Evolutionary conservation across 2,329 filamentous ascomycete genomes (phyloP).

Genomic region (Furcasterigmium furcatum): DNA sequence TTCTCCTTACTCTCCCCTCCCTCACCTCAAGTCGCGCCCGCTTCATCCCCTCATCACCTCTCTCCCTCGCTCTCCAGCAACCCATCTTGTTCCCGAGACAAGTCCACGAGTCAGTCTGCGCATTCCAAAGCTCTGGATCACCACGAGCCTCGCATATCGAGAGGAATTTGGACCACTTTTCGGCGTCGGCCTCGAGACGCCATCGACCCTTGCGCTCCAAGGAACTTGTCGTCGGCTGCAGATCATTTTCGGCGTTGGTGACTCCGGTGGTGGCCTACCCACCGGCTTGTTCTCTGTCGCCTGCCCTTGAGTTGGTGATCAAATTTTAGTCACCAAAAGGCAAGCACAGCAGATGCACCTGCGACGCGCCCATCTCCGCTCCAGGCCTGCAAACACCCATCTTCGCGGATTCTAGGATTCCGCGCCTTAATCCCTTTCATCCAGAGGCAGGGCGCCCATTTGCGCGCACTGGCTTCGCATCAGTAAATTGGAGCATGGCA

Average conservation of each 20-base stretch:
- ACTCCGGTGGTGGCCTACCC: too few species aligned
- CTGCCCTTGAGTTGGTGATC: too few species aligned
- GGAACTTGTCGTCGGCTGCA: background rate
- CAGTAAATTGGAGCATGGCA: conserved; percentile 12
- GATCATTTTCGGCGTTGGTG: too few species aligned
- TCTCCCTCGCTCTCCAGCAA: background rate
- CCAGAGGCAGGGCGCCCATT: background rate
- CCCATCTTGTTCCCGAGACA: conserved; percentile 1
- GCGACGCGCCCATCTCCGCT: background rate
- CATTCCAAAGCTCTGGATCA: background rate
- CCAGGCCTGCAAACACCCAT: background rate
- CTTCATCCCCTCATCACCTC: background rate
- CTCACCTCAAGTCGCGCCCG: background rate
- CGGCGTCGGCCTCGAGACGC: background rate
- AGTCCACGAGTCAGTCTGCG: background rate
- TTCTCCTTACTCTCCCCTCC: background rate
- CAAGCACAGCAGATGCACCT: background rate
- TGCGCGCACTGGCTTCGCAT: background rate
- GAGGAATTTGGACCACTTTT: conserved; percentile 1
- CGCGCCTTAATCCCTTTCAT: background rate
- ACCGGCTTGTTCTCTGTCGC: too few species aligned
- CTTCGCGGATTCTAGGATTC: background rate
- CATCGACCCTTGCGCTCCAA: background rate
- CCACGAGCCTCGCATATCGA: background rate
- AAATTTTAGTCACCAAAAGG: too few species aligned